Evolutionary conservation across 306 rosid species (phyloP), one percentile per base, ranked within the genome.

Genomic region (Luffa acutangula): DNA sequence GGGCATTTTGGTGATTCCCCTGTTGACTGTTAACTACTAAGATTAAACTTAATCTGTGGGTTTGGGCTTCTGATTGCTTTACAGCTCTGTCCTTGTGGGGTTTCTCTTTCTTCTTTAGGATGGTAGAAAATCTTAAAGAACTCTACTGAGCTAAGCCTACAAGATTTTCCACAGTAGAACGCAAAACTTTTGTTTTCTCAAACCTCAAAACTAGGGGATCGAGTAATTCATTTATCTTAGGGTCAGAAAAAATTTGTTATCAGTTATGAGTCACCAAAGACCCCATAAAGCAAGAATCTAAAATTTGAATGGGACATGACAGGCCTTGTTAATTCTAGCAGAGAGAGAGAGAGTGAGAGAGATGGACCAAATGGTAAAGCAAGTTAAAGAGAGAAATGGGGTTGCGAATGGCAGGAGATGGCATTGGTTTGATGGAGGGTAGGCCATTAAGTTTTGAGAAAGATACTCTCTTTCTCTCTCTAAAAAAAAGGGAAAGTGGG

Each of bases 281-380:
- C 18, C 75, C 75, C 53, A 66, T 69, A 69, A 69, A 69, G 75
- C n/a, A 69, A 88, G 89, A 87, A 84, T 85, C 88, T 81, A 80
- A 76, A 57, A 62, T 51, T 78, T 85, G 86, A 85, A 87, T 85
- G 89, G 78, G 92, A 84, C 86, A 84, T 88, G 87, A 80, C 87
- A 75, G 74, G 78, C 67, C 67, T 81, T 83, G 56, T 3, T 78
- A 41, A 64, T 56, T 82, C 65, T 43, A 81, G 70, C 67, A 79
- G 82, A 81, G 79, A 72, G 73, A 64, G 42, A 64, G 42, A 77
- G 84, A 75, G 59, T 9, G 81, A 80, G 83, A 78, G 20, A 76
- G 86, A 78, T 42, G 84, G 81, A 58, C 79, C 80, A 84, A 81
- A 85, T 36, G 48, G 56, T 53, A 53, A 85, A 90, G 88, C 64